phyloP scores from a whole-genome alignment of 768 basidiomycete genomes.

The Tulasnella sp. region DNA sequence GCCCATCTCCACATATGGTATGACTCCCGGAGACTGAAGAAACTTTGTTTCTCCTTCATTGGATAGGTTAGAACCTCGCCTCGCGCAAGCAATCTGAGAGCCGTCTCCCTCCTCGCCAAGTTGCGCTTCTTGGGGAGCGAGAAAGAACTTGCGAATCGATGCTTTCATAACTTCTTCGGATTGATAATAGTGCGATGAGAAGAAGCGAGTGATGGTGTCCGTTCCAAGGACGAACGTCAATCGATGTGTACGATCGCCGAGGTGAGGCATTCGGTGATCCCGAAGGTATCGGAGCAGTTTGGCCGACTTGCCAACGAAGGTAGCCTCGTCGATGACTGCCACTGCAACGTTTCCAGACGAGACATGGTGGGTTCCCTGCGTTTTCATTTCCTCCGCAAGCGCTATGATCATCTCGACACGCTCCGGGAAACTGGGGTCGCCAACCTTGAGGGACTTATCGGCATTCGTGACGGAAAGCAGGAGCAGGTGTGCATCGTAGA shows the following conservation, averaged over 20 bases:
- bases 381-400: conserved; percentile 39
- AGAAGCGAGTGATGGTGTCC: conserved; percentile 76
- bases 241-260: neutral
- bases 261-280: neutral
- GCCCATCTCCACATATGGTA: conserved; percentile 41
- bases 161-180: conserved; percentile 39
- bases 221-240: conserved; percentile 69
- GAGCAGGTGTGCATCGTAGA: conserved; percentile 64
- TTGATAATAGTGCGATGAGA: conserved; percentile 65
- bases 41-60: conserved; percentile 27
- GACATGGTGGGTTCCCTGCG: neutral
- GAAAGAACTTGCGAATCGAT: conserved; percentile 50
- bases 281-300: conserved; percentile 44
- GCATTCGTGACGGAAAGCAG: conserved; percentile 79
- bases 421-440: conserved; percentile 66
- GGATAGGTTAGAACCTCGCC: conserved; percentile 32
- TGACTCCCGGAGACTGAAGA: conserved; percentile 29
- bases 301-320: conserved; percentile 73
- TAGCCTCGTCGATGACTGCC: conserved; percentile 77
- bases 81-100: conserved; percentile 55
- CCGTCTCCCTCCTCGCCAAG: conserved; percentile 33
- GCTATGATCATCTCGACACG: conserved; percentile 79
- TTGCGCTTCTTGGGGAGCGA: conserved; percentile 26
- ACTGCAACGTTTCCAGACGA: conserved; percentile 48
- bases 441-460: conserved; percentile 62